Base-by-base conservation (phyloP, 768 basidiomycete species). In the Paxillus ammoniavirescens region DNA sequence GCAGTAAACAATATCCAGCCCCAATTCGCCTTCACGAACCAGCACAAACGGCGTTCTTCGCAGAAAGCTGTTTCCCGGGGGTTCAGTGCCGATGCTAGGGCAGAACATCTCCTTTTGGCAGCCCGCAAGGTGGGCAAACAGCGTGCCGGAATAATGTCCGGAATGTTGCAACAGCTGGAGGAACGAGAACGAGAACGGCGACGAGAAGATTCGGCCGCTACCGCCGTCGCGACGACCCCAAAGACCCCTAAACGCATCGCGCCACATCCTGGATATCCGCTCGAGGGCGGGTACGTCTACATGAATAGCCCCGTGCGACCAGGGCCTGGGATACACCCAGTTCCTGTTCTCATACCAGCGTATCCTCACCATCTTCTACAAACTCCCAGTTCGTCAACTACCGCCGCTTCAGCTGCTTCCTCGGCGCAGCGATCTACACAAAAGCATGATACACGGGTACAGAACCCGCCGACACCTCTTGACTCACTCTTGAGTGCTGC, bases 81-180 rank as follows among this genome's bases (percentile, higher is more conserved):
- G 38, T 53, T 79, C 42, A 65, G 77, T 56, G 72, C 84, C 2
- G 89, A 91, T 56, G 89, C 89, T 4, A 79, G 85, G 43, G 75
- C 78, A 0, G 89, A 91, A 60, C 87, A 87, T 60, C 70, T 90
- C 10, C 74, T 91, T 2, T 72, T 87, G 12, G 89, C 89, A 3
- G 84, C 87, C 8, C 80, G 86, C n/a, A 83, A 73, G 49, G 75
- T 89, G 4, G 88, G 88, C 4, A 78, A 81, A 31, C 76, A 82
- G 50, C 80, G 87, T 8, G 79, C 82, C 0, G 77, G 77, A 4
- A 64, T 81, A n/a, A 64, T 84, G 18, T 77, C 82, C 0, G 84
- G 85, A 6, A 65, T 82, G 60, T 64, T 72, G 17, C 71, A 73
- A 5, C 66, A 66, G 18, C 56, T 70, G 45, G 65, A 69, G 14